Base-by-base conservation (phyloP, 805 yeast species). In the Ogataea parapolymorpha region DNA sequence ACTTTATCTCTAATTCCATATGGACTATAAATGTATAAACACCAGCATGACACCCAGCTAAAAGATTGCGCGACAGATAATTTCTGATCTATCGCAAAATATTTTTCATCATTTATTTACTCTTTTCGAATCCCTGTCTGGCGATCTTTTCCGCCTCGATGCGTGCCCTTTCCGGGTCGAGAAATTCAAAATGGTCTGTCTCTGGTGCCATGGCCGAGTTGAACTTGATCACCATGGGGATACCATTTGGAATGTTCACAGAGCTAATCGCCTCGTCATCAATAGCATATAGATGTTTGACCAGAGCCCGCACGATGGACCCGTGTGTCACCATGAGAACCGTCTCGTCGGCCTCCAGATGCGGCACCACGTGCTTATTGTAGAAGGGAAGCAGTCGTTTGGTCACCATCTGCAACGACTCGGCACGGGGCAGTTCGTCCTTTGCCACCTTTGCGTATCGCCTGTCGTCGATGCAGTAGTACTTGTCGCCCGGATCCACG, bases 211-310 rank as follows among this genome's bases (percentile, higher is more conserved):
- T 25, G 16, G 67, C 54, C 35, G 70, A 75, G 53, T 79, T 79
- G 53, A 84, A 65, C 53, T 80, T 81, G 50, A 84, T 67, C 36
- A 80, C 81, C 63, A 85, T 70, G 33, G 95, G 95, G 37, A 85
- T 83, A 42, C 89, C 93, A 56, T 88, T 85, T 22, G 95, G 93
- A 41, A 85, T 82, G 66, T 85, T 85, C 49, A 85, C 73, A 35
- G 78, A 75, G 42, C 85, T 82, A 51, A 85, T 85, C 35, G 77
- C 84, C 3, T 72, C 77, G 55, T 82, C 88, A 36, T 79, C 71
- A 29, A 85, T 75, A 13, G 68, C 67, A 64, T 81, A 84, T 50
- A 85, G 60, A 52, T 80, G 72, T 63, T 85, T 85, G 51, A 84
- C 72, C 43, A 85, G 66, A 7, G 89, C 85, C 59, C 95, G 72